Evolutionary conservation across 306 rosid genomes (phyloP).

Genomic region (Quercus glauca): DNA sequence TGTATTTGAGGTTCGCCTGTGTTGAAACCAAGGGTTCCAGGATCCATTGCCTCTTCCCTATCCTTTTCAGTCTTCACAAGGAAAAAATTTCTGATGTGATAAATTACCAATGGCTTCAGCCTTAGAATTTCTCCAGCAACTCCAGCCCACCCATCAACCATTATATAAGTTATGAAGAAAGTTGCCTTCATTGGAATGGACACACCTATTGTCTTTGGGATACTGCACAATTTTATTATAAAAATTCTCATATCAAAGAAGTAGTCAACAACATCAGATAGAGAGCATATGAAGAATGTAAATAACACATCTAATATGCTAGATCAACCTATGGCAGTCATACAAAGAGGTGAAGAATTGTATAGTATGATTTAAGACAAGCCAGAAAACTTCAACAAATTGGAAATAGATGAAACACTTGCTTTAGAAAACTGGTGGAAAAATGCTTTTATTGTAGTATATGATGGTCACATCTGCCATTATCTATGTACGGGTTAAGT

Average conservation of each 20-base stretch:
- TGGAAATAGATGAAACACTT: neutral
- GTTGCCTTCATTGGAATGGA: slow-evolving; percentile 99
- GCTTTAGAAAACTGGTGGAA: no score
- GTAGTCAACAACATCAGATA: neutral
- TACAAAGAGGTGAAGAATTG: neutral
- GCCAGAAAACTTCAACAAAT: neutral
- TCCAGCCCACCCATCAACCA: slow-evolving; percentile 99
- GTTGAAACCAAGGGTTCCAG: slow-evolving; percentile 89
- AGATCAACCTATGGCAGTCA: neutral
- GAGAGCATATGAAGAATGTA: neutral
- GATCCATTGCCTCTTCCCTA: slow-evolving; percentile 98
- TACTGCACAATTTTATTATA: slow-evolving; percentile 47
- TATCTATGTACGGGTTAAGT: neutral
- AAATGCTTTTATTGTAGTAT: neutral
- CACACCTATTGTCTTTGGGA: slow-evolving; percentile 83
- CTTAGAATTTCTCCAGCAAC: slow-evolving; percentile 94
- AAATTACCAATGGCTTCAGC: slow-evolving; percentile 80
- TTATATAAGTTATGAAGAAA: slow-evolving; percentile 90
- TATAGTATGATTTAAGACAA: neutral
- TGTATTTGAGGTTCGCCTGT: slow-evolving; percentile 96
- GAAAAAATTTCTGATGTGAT: slow-evolving; percentile 69
- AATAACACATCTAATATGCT: neutral
- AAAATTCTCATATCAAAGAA: neutral
- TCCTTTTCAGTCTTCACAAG: slow-evolving; percentile 95
- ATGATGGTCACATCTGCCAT: neutral